Evolutionary conservation across 2,329 filamentous ascomycete genomes (phyloP).

Genomic region (Spiromastix sp.): DNA sequence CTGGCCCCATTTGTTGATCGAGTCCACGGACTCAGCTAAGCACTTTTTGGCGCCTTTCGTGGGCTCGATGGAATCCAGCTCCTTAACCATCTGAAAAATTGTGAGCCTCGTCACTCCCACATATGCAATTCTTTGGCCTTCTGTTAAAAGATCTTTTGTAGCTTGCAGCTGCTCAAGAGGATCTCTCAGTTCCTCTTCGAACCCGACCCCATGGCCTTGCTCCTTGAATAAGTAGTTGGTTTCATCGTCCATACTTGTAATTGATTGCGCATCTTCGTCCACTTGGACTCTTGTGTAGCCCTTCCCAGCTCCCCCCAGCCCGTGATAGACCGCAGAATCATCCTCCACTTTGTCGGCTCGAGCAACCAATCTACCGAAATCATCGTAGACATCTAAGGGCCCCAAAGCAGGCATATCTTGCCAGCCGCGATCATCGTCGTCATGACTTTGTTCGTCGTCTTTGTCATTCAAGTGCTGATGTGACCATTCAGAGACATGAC

Average conservation of each 20-base stretch:
- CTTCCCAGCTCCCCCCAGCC: slow-evolving; percentile 79
- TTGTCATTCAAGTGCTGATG: slow-evolving; percentile 63
- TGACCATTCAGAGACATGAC: slow-evolving; percentile 67
- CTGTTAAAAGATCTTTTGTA: slow-evolving; percentile 88
- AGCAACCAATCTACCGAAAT: slow-evolving; percentile 79
- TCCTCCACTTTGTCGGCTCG: slow-evolving; percentile 61
- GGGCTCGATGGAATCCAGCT: slow-evolving; percentile 47
- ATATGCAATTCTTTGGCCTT: slow-evolving; percentile 92
- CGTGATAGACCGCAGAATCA: slow-evolving; percentile 62
- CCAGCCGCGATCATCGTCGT: slow-evolving; percentile 64
- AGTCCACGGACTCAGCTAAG: slow-evolving; percentile 58
- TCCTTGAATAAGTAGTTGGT: slow-evolving; percentile 92
- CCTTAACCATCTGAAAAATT: slow-evolving; percentile 65
- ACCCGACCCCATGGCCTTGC: slow-evolving; percentile 50
- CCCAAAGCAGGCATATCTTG: slow-evolving; percentile 91
- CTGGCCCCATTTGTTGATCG: slow-evolving; percentile 90
- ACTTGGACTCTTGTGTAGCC: slow-evolving; percentile 92
- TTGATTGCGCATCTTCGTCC: slow-evolving; percentile 88
- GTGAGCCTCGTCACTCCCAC: slow-evolving; percentile 80
- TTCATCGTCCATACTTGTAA: slow-evolving; percentile 94
- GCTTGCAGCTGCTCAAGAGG: slow-evolving; percentile 84
- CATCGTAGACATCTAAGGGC: slow-evolving; percentile 90
- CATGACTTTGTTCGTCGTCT: slow-evolving; percentile 39
- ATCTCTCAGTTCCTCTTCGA: slow-evolving; percentile 71
- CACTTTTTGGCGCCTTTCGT: slow-evolving; percentile 63